Evolutionary conservation across 176 grass and related monocot genomes (phyloP).

Genomic region (Sorghum bicolor): Sorghum_bicolor_NCBIv3 NC_012874.2:69150501-69151000

Average conservation of each 20-base stretch:
- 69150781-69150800: no score
- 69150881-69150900: no score
- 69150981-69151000: no score
- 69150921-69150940: no score
- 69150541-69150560: conserved; percentile 78
- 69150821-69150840: no score
- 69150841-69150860: no score
- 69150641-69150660: conserved; percentile 56
- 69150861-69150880: no score
- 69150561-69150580: conserved; percentile 64
- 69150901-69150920: no score
- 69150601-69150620: conserved; percentile 81
- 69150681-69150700: conserved; percentile 6
- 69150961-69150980: no score
- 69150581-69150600: conserved; percentile 55
- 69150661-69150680: conserved; percentile 43
- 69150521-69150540: conserved; percentile 58
- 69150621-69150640: conserved; percentile 74
- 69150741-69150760: not conserved
- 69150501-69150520: conserved; percentile 82
- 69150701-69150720: not conserved
- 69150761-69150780: no score
- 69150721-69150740: not conserved
- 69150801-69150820: no score
- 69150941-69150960: no score